A percentile compares a stretch with the other conserved stretches of the same genome.
phyloP scores from a whole-genome alignment of 768 basidiomycete genomes.

The Cystobasidium ongulense region DNA sequence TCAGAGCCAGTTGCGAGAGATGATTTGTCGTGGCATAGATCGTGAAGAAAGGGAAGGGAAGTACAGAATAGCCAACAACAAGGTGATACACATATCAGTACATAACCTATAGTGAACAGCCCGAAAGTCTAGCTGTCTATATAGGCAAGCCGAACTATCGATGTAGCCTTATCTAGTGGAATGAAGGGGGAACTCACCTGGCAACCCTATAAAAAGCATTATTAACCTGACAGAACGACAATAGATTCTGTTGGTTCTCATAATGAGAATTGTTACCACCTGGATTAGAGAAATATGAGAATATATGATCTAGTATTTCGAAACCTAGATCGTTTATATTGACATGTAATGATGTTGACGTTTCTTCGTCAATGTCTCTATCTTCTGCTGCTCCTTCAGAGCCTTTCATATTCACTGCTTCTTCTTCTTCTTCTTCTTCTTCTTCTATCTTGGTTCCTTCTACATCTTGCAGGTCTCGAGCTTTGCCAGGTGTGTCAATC shows the following conservation, averaged over 20 bases:
- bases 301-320: conserved; percentile 21
- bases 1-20: too few species aligned
- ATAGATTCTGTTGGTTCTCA: conserved; percentile 21
- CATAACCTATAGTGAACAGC: too few species aligned
- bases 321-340: background rate
- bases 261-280: background rate
- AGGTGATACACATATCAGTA: too few species aligned
- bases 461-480: background rate
- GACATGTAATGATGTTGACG: too few species aligned
- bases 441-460: background rate
- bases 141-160: background rate
- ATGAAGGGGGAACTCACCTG: conserved; percentile 19
- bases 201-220: conserved; percentile 11
- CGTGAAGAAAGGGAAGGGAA: too few species aligned
- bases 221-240: conserved; percentile 13
- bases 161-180: too few species aligned
- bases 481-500: background rate
- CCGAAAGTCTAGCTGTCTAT: background rate
- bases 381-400: background rate
- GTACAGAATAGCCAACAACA: too few species aligned
- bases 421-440: background rate
- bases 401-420: too few species aligned
- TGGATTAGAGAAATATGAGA: background rate
- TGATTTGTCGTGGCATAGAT: too few species aligned
- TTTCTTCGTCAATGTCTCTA: background rate